Percentiles rank a stretch among this genome's conserved stretches.
These are phyloP conservation scores for Tulasnella sp. DNA, from an alignment of 768 basidiomycete genomes.

Conservation along the genomic window DNA sequence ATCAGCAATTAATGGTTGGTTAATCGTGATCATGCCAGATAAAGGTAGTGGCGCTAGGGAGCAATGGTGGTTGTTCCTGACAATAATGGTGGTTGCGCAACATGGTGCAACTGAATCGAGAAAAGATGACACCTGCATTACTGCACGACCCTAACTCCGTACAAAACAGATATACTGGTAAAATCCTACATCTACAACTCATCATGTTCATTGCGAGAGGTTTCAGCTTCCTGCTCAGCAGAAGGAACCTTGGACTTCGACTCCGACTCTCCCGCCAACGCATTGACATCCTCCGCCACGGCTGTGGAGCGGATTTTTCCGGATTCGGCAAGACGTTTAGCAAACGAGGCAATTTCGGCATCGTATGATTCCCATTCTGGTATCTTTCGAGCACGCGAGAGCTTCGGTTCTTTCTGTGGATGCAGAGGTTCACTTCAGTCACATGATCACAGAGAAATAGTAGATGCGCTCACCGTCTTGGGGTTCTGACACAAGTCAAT, in stretches of 20 bases:
- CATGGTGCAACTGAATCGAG: too few species aligned
- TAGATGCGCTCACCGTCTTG: constrained; percentile 50
- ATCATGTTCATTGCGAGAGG: constrained; percentile 1
- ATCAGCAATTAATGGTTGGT: too few species aligned
- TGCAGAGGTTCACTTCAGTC: background rate
- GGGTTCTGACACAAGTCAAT: constrained; percentile 97
- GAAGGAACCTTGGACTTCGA: constrained; percentile 14
- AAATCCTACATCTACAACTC: constrained; percentile 2
- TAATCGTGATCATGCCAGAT: too few species aligned
- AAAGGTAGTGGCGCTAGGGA: too few species aligned
- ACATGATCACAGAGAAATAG: background rate
- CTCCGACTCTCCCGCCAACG: constrained; percentile 37
- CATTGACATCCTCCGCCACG: constrained; percentile 54
- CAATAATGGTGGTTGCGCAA: too few species aligned
- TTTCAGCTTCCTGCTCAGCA: background rate
- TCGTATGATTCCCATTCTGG: constrained; percentile 98
- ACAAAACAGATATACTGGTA: too few species aligned
- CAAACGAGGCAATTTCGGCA: constrained; percentile 73
- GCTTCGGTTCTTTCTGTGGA: constrained; percentile 87
- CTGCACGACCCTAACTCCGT: too few species aligned
- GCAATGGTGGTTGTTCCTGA: too few species aligned
- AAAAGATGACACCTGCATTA: too few species aligned
- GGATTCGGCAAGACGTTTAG: constrained; percentile 52
- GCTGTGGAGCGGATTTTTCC: constrained; percentile 57
- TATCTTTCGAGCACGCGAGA: constrained; percentile 82